phyloP scores from a whole-genome alignment of 495 filamentous ascomycete genomes.

The Hypoxylon lienhwacheense region DNA sequence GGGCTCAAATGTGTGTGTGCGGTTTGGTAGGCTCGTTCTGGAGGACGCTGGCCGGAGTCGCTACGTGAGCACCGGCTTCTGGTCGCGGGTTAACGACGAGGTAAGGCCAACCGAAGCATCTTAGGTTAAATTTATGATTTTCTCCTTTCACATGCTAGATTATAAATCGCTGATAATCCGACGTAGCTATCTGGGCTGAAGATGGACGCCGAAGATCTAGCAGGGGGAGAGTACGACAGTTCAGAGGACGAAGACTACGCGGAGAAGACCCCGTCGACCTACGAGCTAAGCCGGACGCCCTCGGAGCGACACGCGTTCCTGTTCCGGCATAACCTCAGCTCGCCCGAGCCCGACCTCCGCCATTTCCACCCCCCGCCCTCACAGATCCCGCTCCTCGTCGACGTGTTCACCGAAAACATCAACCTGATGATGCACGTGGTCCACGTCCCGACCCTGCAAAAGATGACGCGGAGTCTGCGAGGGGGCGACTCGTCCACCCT shows the following conservation, averaged over 20 bases:
- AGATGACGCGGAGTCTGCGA: constrained; percentile 48
- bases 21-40: constrained; percentile 50
- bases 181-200: constrained; percentile 50
- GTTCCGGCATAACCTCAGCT: constrained; percentile 50
- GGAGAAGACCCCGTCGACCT: constrained; percentile 39
- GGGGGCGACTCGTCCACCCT: constrained; percentile 39
- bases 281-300: constrained; percentile 47
- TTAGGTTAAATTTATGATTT: constrained; percentile 2
- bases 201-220: constrained; percentile 41
- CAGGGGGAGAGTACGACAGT: constrained; percentile 39
- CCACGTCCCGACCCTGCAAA: constrained; percentile 56
- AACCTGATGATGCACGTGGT: constrained; percentile 53
- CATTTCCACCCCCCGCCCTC: constrained; percentile 56
- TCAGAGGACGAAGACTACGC: constrained; percentile 47
- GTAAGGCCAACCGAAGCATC: constrained; percentile 35
- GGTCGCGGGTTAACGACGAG: constrained; percentile 58
- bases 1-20: constrained; percentile 31
- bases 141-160: no score
- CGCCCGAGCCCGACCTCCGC: constrained; percentile 39
- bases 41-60: constrained; percentile 46
- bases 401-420: constrained; percentile 57
- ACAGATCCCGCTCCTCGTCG: constrained; percentile 55
- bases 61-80: constrained; percentile 57
- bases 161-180: constrained; percentile 19
- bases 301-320: constrained; percentile 59